A percentile compares a stretch with the other conserved stretches of the same genome.
phyloP scores from a whole-genome alignment of 2,329 filamentous ascomycete species.

The Pseudogymnoascus sp. region DNA sequence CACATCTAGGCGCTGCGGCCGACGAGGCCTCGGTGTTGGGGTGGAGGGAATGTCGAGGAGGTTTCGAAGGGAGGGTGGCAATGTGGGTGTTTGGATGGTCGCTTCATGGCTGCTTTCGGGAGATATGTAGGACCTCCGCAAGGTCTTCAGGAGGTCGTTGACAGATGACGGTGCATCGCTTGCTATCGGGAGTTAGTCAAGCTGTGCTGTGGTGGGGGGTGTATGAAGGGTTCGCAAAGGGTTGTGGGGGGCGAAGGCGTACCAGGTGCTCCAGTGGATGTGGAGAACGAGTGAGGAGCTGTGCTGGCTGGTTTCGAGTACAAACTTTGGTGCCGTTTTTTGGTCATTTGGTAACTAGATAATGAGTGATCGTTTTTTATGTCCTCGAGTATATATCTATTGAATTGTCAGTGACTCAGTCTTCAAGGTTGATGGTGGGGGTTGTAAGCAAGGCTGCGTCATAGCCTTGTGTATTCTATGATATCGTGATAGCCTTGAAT shows the following conservation, averaged over 20 bases:
- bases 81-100: slow-evolving; percentile 34
- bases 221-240: neutral
- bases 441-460: slow-evolving; percentile 7
- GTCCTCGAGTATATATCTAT: neutral
- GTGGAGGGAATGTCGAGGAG: slow-evolving; percentile 52
- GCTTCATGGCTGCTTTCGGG: slow-evolving; percentile 25
- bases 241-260: slow-evolving; percentile 10
- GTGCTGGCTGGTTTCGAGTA: slow-evolving; percentile 52
- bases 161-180: slow-evolving; percentile 35
- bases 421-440: neutral
- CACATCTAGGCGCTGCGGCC: slow-evolving; percentile 30
- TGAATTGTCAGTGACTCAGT: neutral
- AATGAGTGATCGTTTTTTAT: neutral
- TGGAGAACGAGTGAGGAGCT: slow-evolving; percentile 40
- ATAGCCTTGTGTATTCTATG: slow-evolving; percentile 1
- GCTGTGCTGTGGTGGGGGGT: neutral
- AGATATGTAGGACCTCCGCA: slow-evolving; percentile 40
- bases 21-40: slow-evolving; percentile 41
- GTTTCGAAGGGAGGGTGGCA: slow-evolving; percentile 50
- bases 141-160: slow-evolving; percentile 50
- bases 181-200: slow-evolving; percentile 13
- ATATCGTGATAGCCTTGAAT: slow-evolving; percentile 3
- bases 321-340: slow-evolving; percentile 48
- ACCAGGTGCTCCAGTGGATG: slow-evolving; percentile 28
- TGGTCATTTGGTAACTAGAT: slow-evolving; percentile 42